Evolutionary conservation across 164 flowering plant genomes (phyloP), one percentile per base, ranked within the genome.

Genomic region (Vitis riparia): DNA sequence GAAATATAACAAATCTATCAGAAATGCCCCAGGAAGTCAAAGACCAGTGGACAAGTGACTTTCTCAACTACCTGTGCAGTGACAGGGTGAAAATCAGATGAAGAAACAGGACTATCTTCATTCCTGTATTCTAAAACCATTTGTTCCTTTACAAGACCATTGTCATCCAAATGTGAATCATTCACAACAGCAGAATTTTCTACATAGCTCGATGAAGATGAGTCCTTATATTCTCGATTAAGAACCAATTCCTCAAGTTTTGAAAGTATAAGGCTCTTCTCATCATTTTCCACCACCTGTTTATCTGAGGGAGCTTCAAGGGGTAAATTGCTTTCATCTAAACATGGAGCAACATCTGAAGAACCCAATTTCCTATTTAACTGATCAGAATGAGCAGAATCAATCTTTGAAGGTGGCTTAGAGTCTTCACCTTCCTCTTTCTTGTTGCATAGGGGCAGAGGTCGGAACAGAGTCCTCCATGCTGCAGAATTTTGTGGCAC

Each of bases 161-260:
- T 74, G 23, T 61, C 71, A 52, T 68, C 80, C 68, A 68, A 37
- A 14, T 29, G 37, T 64, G 51, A 53, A 56, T 68, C 79, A 74
- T 71, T 63, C 3, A 8, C 32, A 66, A 48, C 53, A 62, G 62
- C 44, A 57, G 61, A 16, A 69, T 73, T 76, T 30, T 69, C 79
- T 9, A n/a, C 62, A 59, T 16, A 5, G 17, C 66, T 74, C 16
- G 17, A n/a, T 11, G 52, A 32, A 69, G 73, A 19, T 5, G 68
- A 61, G 47, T 73, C 75, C 30, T 71, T 29, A 32, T 12, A 7
- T 65, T 70, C 76, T 52, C 57, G 68, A 9, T 65, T 59, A 11
- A 60, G 68, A 71, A 81, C 78, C 62, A 87, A 57, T 66, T 87
- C 73, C 70, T 83, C 67, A 51, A 86, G 72, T 79, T 85, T 83